These are phyloP conservation scores for Adiantum capillusveneris DNA, from an alignment of 75 land plant genomes.

Conservation along the genomic window DNA sequence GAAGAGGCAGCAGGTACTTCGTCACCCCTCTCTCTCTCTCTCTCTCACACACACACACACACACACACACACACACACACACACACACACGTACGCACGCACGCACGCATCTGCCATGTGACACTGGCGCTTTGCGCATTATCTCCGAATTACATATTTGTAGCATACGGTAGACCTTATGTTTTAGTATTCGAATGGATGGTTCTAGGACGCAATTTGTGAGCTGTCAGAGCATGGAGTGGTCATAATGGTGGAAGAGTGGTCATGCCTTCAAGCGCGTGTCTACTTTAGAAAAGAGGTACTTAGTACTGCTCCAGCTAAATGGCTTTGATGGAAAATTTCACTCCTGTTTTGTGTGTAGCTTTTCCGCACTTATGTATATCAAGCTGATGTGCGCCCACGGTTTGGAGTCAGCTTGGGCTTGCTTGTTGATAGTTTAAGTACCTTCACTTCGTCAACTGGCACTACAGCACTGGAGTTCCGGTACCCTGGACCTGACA, in stretches of 20 bases:
- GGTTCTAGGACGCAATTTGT: slow-evolving; percentile 64
- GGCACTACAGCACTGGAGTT: slow-evolving; percentile 56
- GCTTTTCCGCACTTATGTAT: slow-evolving; percentile 77
- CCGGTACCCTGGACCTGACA: slow-evolving; percentile 88
- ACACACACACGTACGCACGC: too few relatives aligned
- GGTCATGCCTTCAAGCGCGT: slow-evolving; percentile 87
- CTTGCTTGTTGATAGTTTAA: slow-evolving; percentile 72
- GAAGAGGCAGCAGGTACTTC: slow-evolving; percentile 89
- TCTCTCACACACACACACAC: neutral
- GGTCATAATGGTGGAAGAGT: slow-evolving; percentile 82
- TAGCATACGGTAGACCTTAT: too few relatives aligned
- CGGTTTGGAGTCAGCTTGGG: slow-evolving; percentile 90
- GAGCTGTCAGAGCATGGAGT: slow-evolving; percentile 92
- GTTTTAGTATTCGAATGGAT: neutral
- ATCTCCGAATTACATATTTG: neutral
- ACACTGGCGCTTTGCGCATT: too few relatives aligned
- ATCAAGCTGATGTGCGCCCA: slow-evolving; percentile 65
- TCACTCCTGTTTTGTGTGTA: slow-evolving; percentile 15
- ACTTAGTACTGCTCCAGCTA: neutral
- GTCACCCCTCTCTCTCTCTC: neutral
- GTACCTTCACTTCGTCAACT: slow-evolving; percentile 61
- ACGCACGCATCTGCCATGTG: too few relatives aligned
- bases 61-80: too few relatives aligned
- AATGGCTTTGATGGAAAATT: neutral
- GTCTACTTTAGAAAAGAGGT: slow-evolving; percentile 92